Evolutionary conservation across 2,329 filamentous ascomycete species (phyloP), one percentile per base, ranked within the genome.

Genomic region (Chaetoscypha palmicola): DNA sequence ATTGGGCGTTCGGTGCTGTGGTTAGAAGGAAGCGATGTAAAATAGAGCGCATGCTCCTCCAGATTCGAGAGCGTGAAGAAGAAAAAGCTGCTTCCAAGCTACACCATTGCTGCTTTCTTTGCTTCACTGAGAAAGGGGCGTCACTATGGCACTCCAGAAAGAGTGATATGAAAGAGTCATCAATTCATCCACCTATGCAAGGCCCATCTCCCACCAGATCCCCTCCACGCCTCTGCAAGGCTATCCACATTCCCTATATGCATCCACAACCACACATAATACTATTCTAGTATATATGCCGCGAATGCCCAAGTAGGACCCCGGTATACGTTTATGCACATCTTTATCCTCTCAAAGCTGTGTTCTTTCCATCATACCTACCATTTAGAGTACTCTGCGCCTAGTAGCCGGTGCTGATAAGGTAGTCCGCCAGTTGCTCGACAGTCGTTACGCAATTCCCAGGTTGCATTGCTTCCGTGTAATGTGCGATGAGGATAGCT

Each of bases 401-500:
- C 24, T 80, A 96, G 74, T 94, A 95, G 53, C 59, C 59, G 11
- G 47, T 38, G 35, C 80, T 79, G 53, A 86, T 81, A 52, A 95
- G 79, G 73, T 97, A 96, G 67, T 94, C 86, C 60, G 79, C 88
- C 51, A 98, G 76, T 59, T 79, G 74, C 72, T 91, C 86, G 55
- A 94, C 85, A 38, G 85, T 86, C 64, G 77, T 77, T 58, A 81
- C 81, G 51, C 87, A 81, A 65, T 83, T 82, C 63, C 86, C 81
- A 41, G 85, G 86, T 64, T 85, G 74, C 56, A 81, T 70, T 50
- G 66, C 65, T 65, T 94, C 87, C 55, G 73, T 74, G 74, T 97
- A 88, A 73, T 95, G 88, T 57, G 80, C 85, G 64, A 98, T 70
- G 63, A 98, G 78, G 65, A 97, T 81, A 57, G 89, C 87, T 69